Percentiles rank a stretch among this genome's conserved stretches.
Evolutionary conservation across 2,329 filamentous ascomycete genomes (phyloP).

Genomic region (Cladosporium halotolerans): DNA sequence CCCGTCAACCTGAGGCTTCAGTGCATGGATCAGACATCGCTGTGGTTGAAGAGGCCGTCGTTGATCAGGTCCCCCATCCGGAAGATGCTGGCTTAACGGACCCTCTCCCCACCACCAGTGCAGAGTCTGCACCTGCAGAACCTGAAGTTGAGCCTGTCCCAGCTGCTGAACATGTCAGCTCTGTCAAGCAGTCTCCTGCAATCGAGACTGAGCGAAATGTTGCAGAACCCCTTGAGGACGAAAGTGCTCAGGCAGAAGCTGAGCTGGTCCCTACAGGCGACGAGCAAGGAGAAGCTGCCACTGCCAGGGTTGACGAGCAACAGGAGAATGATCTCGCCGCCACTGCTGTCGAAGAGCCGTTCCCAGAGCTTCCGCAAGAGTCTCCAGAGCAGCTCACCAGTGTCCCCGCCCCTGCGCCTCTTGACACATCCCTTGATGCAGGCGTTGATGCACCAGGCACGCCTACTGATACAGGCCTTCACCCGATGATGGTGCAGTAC

Average conservation of each 20-base stretch:
- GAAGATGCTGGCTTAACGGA: neutral
- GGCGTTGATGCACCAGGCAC: slow-evolving; percentile 24
- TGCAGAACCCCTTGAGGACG: neutral
- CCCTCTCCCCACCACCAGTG: neutral
- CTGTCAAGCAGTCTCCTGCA: too few relatives aligned
- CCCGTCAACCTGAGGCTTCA: slow-evolving; percentile 13
- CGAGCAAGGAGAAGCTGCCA: neutral
- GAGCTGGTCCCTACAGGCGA: neutral
- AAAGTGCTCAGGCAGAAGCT: neutral
- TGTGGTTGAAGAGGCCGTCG: neutral
- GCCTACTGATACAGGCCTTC: slow-evolving; percentile 32
- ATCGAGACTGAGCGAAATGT: neutral
- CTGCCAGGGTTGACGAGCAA: neutral
- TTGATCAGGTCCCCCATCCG: neutral
- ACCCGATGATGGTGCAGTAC: slow-evolving; percentile 51
- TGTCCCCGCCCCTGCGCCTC: neutral
- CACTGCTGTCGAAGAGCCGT: neutral
- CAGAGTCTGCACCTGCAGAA: neutral
- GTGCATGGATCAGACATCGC: slow-evolving; percentile 1
- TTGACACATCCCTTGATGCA: slow-evolving; percentile 4
- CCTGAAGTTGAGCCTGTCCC: too few relatives aligned
- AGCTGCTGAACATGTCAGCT: too few relatives aligned
- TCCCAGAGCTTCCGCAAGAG: slow-evolving; percentile 3
- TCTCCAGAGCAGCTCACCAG: neutral
- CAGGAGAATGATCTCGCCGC: neutral